Conservation (phyloP, 768 basidiomycete species). For the Galerina marginata region DNA sequence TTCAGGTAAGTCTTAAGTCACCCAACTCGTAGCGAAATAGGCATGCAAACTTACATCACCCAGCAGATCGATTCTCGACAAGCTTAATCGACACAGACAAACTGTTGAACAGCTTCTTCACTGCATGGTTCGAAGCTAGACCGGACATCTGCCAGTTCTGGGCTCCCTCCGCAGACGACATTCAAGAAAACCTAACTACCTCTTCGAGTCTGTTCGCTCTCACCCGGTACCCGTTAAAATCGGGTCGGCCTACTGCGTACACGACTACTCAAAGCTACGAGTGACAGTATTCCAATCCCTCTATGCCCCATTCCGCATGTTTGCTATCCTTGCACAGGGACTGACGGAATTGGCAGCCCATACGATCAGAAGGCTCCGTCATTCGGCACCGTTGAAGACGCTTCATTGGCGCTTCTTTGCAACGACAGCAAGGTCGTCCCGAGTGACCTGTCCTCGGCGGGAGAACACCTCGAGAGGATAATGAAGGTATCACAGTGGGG, state of each 20-base stretch:
- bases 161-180: constrained; percentile 36
- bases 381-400: neutral
- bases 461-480: constrained; percentile 32
- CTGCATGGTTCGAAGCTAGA: constrained; percentile 42
- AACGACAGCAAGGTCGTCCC: constrained; percentile 41
- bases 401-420: constrained; percentile 30
- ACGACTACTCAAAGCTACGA: constrained; percentile 39
- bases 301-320: constrained; percentile 37
- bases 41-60: neutral
- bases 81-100: constrained; percentile 45
- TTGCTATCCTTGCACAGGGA: constrained; percentile 36
- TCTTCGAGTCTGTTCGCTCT: constrained; percentile 35
- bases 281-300: constrained; percentile 34
- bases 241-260: constrained; percentile 33
- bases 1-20: constrained; percentile 30
- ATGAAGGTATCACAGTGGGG: constrained; percentile 34
- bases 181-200: constrained; percentile 38
- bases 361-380: neutral
- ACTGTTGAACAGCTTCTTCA: constrained; percentile 38
- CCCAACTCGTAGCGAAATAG: neutral
- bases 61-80: constrained; percentile 37
- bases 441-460: constrained; percentile 27
- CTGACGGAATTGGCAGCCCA: constrained; percentile 35
- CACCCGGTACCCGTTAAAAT: constrained; percentile 40
- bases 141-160: constrained; percentile 42